Percentiles rank a stretch among this genome's conserved stretches.
Conservation (phyloP, 2,329 filamentous ascomycete genomes). For the Xylariaceae sp. region DNA sequence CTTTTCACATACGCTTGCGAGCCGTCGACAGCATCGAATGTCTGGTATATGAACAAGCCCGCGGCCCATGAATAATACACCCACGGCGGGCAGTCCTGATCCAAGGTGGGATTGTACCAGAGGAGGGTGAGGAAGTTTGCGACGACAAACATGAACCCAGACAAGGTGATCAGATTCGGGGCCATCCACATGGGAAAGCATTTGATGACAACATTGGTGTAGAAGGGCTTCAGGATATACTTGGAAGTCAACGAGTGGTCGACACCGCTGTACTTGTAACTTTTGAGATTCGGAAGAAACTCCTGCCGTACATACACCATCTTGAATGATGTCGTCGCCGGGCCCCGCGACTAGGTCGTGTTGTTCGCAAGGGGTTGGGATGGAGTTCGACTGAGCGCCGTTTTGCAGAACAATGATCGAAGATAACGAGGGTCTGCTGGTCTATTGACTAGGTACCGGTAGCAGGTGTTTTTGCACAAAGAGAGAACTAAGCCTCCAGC, state of each 20-base stretch:
- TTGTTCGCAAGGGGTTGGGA: neutral
- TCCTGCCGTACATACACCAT: constrained; percentile 98
- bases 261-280: constrained; percentile 93
- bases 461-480: too few relatives aligned
- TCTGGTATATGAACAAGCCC: constrained; percentile 94
- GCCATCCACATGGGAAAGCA: constrained; percentile 96
- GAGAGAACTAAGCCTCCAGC: neutral
- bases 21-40: constrained; percentile 95
- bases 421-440: neutral
- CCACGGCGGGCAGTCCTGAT: constrained; percentile 90
- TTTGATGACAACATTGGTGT: constrained; percentile 89
- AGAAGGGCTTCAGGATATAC: constrained; percentile 97
- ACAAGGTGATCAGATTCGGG: constrained; percentile 80
- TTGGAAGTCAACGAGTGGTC: constrained; percentile 86
- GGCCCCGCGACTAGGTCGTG: neutral
- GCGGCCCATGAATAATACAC: constrained; percentile 90
- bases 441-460: too few relatives aligned
- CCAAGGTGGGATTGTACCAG: constrained; percentile 92
- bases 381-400: neutral
- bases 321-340: constrained; percentile 21
- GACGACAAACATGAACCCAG: constrained; percentile 85
- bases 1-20: constrained; percentile 71
- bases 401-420: neutral
- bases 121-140: constrained; percentile 85
- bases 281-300: constrained; percentile 78